phyloP scores from a whole-genome alignment of 1,139 yeast genomes.

The Yamadazyma spencermartinsiae region DNA sequence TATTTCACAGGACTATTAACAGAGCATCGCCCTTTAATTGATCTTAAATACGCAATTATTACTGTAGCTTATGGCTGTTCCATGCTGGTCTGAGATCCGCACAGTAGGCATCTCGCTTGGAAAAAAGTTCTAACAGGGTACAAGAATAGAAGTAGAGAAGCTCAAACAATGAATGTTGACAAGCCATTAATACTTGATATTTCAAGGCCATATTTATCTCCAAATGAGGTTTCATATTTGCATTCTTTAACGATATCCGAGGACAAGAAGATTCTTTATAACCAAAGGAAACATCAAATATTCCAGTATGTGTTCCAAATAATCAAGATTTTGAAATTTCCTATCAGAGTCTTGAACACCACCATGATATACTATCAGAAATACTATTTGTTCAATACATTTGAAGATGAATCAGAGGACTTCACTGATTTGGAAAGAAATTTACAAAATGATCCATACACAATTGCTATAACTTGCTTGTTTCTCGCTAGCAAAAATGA shows the following conservation, averaged over 20 bases:
- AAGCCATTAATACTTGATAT: slow-evolving; percentile 41
- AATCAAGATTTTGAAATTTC: slow-evolving; percentile 57
- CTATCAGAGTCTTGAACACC: slow-evolving; percentile 64
- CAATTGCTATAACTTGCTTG: slow-evolving; percentile 72
- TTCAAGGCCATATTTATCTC: slow-evolving; percentile 65
- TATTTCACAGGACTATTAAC: background rate
- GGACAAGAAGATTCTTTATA: slow-evolving; percentile 45
- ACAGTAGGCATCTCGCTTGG: too few relatives aligned
- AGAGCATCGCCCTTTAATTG: background rate
- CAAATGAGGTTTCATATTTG: slow-evolving; percentile 53
- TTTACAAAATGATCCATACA: slow-evolving; percentile 42
- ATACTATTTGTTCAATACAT: slow-evolving; percentile 63
- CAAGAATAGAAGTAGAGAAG: too few relatives aligned
- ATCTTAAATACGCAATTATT: background rate
- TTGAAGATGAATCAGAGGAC: slow-evolving; percentile 37
- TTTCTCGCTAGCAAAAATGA: slow-evolving; percentile 82
- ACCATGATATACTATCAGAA: slow-evolving; percentile 74
- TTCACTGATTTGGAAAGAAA: slow-evolving; percentile 22
- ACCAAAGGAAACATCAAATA: slow-evolving; percentile 53
- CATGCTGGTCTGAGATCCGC: background rate
- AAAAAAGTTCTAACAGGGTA: too few relatives aligned
- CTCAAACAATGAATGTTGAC: slow-evolving; percentile 10
- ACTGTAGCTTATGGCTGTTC: too few relatives aligned
- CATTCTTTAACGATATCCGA: slow-evolving; percentile 57
- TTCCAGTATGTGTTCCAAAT: slow-evolving; percentile 56